Conservation (phyloP, 805 yeast species). For the Candida methanosorbosa region DNA sequence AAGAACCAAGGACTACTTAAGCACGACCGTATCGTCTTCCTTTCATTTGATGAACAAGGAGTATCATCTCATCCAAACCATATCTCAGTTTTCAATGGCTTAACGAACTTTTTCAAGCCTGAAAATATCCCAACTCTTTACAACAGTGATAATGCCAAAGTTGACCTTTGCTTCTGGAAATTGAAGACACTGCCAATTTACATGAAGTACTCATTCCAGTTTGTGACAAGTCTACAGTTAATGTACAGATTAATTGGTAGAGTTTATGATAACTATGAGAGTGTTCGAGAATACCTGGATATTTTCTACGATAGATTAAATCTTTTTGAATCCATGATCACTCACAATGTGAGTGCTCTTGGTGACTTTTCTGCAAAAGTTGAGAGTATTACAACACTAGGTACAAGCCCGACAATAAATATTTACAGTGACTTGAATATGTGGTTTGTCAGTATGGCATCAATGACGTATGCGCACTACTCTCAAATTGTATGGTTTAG, state of each 20-base stretch:
- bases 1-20: neutral
- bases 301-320: no score
- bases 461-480: conserved; percentile 76
- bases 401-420: no score
- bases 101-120: conserved; percentile 25
- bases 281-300: neutral
- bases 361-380: no score
- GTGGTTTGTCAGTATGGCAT: conserved; percentile 39
- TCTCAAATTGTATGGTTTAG: conserved; percentile 96
- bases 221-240: conserved; percentile 25
- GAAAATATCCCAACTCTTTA: no score
- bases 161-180: conserved; percentile 16
- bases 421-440: conserved; percentile 31
- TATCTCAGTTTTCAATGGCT: conserved; percentile 49
- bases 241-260: neutral
- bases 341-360: no score
- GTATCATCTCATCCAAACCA: conserved; percentile 90
- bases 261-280: neutral
- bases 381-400: no score
- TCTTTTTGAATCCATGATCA: no score
- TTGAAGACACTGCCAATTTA: conserved; percentile 24
- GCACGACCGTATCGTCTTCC: conserved; percentile 28
- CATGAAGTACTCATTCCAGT: conserved; percentile 41
- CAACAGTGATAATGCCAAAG: no score
- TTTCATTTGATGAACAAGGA: conserved; percentile 80